Base-by-base conservation (phyloP, 2,329 filamentous ascomycete species). In the Biscogniauxia sp. region DNA sequence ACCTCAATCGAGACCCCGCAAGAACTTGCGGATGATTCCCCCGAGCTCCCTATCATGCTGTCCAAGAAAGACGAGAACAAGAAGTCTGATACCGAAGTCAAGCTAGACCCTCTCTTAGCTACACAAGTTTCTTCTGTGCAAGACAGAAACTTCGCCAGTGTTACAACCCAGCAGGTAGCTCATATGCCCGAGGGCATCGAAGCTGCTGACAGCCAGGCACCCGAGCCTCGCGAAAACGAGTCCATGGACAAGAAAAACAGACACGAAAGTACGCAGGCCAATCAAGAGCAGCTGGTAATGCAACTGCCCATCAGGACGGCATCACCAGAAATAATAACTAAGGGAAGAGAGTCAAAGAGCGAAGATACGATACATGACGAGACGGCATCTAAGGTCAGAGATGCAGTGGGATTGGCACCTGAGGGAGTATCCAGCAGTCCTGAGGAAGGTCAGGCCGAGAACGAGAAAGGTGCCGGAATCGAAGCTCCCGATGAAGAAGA, bases 401-500 rank as follows among this genome's bases (percentile, higher is more conserved):
- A 64, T 9, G 51, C 54, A 5, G 75, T 73, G 17, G 74, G 73
- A 20, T 73, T 75, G 19, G 68, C 75, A n/a, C 66, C 74, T 52
- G 70, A 73, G 28, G 71, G 76, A 57, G 75, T 72, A 59, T 74
- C 75, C 62, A 73, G 71, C 20, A 72, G 68, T 20, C 63, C 63
- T 5, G 74, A 73, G 62, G 77, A 74, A 60, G 72, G 68, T 50
- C 76, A 74, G 61, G 71, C 64, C 51, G 75, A 73, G 62, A 76
- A 76, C 57, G 74, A 77, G 55, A 69, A 74, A 52, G 75, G 75
- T 53, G 69, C 76, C 61, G 79, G 80, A 64, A 77, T 77, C 63
- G 73, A 75, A 63, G 68, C 73, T 41, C 59, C 73, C 13, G 69
- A 69, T 54, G 75, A 76, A 15, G 78, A 81, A 52, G 78, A 81